A percentile compares a stretch with the other conserved stretches of the same genome.
phyloP scores from a whole-genome alignment of 2,329 filamentous ascomycete genomes.

The Trichoderma koningii region DNA sequence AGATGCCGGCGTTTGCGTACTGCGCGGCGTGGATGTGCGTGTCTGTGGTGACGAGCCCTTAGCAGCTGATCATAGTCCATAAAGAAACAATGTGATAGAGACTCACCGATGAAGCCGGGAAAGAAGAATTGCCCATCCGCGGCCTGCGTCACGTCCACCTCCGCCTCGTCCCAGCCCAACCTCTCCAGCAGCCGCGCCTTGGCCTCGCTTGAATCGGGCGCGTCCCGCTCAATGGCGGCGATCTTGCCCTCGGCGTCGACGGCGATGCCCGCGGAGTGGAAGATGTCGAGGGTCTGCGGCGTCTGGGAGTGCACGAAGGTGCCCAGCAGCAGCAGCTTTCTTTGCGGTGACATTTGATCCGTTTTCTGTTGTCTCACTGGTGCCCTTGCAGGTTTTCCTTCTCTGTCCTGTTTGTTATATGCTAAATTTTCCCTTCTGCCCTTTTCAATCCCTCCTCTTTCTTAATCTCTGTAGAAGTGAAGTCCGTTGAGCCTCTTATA shows the following conservation, averaged over 20 bases:
- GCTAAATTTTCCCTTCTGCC: too few species aligned
- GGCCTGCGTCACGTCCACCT: constrained; percentile 43
- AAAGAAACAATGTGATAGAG: neutral
- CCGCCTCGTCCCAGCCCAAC: constrained; percentile 49
- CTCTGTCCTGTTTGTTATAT: too few species aligned
- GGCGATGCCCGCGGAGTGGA: constrained; percentile 53
- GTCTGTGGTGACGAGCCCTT: constrained; percentile 60
- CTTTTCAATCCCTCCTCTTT: neutral
- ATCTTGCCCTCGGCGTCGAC: constrained; percentile 56
- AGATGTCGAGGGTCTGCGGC: constrained; percentile 52
- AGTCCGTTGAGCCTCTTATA: neutral
- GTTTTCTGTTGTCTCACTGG: too few species aligned
- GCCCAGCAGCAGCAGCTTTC: constrained; percentile 54
- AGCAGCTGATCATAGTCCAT: too few species aligned
- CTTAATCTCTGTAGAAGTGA: too few species aligned
- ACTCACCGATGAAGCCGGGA: constrained; percentile 74
- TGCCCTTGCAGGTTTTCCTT: too few species aligned
- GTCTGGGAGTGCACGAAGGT: constrained; percentile 57
- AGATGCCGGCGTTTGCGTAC: constrained; percentile 91
- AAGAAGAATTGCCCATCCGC: constrained; percentile 72
- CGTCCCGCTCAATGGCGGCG: constrained; percentile 48
- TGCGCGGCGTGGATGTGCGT: constrained; percentile 95
- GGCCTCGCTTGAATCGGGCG: constrained; percentile 36
- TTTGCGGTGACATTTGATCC: constrained; percentile 33
- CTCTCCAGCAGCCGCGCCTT: constrained; percentile 42